Evolutionary conservation across 495 filamentous ascomycete genomes (phyloP).

Genomic region (Neurospora sp.): DNA sequence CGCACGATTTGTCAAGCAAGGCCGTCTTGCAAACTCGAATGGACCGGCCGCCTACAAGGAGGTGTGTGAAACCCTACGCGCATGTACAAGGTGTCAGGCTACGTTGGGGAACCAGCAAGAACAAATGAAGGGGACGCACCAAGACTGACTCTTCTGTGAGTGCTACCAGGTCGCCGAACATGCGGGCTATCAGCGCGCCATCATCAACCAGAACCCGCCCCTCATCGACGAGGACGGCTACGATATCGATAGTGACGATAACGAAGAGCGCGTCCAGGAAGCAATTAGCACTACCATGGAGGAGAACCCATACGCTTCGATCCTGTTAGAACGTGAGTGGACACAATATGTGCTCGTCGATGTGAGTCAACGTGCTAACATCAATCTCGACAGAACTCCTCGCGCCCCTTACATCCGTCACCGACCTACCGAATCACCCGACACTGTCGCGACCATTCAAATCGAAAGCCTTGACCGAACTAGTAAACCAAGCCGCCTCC

Average conservation of each 20-base stretch:
- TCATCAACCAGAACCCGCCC: slow-evolving; percentile 65
- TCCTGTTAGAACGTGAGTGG: slow-evolving; percentile 70
- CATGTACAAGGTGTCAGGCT: not conserved
- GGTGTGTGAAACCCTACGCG: slow-evolving; percentile 37
- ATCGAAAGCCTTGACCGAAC: slow-evolving; percentile 68
- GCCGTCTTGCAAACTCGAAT: slow-evolving; percentile 56
- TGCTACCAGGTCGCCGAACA: slow-evolving; percentile 63
- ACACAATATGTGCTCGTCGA: not conserved
- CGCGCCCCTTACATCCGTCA: slow-evolving; percentile 74
- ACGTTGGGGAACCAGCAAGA: not conserved
- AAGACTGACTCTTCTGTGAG: not conserved
- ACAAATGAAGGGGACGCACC: slow-evolving; percentile 2
- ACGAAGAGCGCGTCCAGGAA: slow-evolving; percentile 53
- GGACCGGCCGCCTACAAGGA: slow-evolving; percentile 77
- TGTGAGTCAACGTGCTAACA: not conserved
- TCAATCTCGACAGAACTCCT: slow-evolving; percentile 54
- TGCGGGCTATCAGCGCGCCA: slow-evolving; percentile 72
- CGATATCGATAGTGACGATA: slow-evolving; percentile 71
- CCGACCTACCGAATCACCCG: slow-evolving; percentile 76
- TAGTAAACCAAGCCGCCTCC: slow-evolving; percentile 55
- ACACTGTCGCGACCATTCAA: slow-evolving; percentile 73
- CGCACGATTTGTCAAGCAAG: slow-evolving; percentile 68
- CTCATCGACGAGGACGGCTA: slow-evolving; percentile 81
- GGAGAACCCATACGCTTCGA: slow-evolving; percentile 71
- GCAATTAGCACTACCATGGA: slow-evolving; percentile 61